phyloP scores from a whole-genome alignment of 2,329 filamentous ascomycete genomes.

The Nothophoma quercina region DNA sequence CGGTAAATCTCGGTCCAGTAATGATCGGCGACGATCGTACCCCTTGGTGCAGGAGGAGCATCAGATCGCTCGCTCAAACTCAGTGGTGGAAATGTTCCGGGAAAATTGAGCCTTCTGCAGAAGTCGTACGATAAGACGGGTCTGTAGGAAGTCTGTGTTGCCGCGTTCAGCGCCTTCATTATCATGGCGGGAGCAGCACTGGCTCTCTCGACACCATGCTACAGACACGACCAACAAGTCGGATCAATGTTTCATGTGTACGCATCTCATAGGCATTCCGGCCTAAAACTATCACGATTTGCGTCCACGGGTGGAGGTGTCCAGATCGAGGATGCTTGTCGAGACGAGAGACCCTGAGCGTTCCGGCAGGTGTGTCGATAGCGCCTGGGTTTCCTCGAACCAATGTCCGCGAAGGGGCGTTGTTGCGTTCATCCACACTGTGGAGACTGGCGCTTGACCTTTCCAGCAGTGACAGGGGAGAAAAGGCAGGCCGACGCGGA shows the following conservation, averaged over 20 bases:
- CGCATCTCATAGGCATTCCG: conserved; percentile 18
- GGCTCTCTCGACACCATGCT: conserved; percentile 19
- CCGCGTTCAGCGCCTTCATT: conserved; percentile 37
- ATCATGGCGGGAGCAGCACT: conserved; percentile 10
- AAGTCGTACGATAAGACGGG: conserved; percentile 36
- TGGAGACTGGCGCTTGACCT: conserved; percentile 30
- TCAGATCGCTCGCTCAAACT: conserved; percentile 24
- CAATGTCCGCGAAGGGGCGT: conserved; percentile 33
- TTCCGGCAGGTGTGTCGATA: conserved; percentile 21
- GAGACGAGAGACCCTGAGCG: conserved; percentile 11
- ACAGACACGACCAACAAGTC: conserved; percentile 13
- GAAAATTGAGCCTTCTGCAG: conserved; percentile 35
- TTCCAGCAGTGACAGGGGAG: conserved; percentile 27
- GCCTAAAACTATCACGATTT: conserved; percentile 9
- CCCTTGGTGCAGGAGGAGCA: conserved; percentile 25
- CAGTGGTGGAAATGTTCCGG: conserved; percentile 42
- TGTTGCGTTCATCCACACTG: conserved; percentile 27
- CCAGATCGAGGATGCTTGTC: conserved; percentile 13
- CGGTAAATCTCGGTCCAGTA: conserved; percentile 35
- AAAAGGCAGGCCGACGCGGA: conserved; percentile 40
- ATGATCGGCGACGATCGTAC: conserved; percentile 36
- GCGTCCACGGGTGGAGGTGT: conserved; percentile 10
- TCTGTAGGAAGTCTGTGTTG: conserved; percentile 23
- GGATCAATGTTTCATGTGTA: conserved; percentile 19
- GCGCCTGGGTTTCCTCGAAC: conserved; percentile 20